Conservation (phyloP, 257 asterid species). For the Buddleja alternifolia region DNA sequence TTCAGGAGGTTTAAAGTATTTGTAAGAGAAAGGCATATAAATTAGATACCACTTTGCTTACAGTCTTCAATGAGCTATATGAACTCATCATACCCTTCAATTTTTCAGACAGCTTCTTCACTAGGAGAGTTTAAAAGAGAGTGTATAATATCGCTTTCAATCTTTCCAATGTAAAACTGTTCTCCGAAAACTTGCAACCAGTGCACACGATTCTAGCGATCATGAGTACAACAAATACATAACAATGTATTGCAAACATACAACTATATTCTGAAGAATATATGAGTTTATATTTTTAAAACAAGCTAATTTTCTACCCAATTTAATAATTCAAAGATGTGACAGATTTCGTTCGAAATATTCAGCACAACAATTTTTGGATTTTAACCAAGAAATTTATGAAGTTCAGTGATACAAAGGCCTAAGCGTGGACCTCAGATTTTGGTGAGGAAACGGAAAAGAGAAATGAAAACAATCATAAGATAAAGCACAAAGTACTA, state of each 20-base stretch:
- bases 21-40: neutral
- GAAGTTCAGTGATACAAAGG: neutral
- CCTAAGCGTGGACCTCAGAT: too few species aligned
- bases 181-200: neutral
- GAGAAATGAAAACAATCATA: too few species aligned
- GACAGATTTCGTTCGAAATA: neutral
- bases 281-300: neutral
- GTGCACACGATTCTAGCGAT: neutral
- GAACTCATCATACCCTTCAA: too few species aligned
- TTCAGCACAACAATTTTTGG: neutral
- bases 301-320: neutral
- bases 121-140: neutral
- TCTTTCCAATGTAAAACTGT: neutral
- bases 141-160: too few species aligned
- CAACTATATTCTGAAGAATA: neutral
- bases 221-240: neutral
- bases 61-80: neutral
- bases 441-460: too few species aligned
- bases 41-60: neutral
- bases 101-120: constrained; percentile 6
- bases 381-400: neutral
- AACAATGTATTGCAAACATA: neutral
- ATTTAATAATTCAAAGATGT: neutral
- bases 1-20: neutral
- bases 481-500: too few species aligned